phyloP scores from a whole-genome alignment of 129 eudicot species.

The Centaurea solstitialis region DNA sequence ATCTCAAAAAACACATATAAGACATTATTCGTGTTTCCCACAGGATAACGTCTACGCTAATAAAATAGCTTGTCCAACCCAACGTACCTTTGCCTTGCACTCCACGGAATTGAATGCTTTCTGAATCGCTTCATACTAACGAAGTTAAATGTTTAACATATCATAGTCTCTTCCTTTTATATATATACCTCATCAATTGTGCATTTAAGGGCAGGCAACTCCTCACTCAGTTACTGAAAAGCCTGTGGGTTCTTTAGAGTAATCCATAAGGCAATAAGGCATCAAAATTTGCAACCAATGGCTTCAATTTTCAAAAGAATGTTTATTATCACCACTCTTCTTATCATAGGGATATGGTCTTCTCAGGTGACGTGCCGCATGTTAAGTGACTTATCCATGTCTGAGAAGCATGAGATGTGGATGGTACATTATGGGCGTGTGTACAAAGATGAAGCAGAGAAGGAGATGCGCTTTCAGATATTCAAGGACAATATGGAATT shows the following conservation, averaged over 20 bases:
- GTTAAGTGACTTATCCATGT: slow-evolving; percentile 20
- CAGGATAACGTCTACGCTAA: slow-evolving; percentile 10
- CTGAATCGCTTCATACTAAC: background rate
- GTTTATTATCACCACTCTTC: slow-evolving; percentile 6
- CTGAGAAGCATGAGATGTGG: slow-evolving; percentile 38
- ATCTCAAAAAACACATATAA: background rate
- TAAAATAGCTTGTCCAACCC: background rate
- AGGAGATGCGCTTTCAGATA: slow-evolving; percentile 30
- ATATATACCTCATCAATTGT: slow-evolving; percentile 11
- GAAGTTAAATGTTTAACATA: background rate
- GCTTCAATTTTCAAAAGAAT: slow-evolving; percentile 1
- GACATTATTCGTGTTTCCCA: background rate
- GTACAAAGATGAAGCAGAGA: slow-evolving; percentile 29
- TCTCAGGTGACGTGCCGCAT: slow-evolving; percentile 22
- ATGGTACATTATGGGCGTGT: slow-evolving; percentile 39
- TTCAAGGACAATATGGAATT: slow-evolving; percentile 39
- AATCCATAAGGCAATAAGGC: slow-evolving; percentile 6
- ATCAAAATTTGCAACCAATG: slow-evolving; percentile 9
- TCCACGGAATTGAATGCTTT: slow-evolving; percentile 1
- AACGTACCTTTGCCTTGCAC: slow-evolving; percentile 9
- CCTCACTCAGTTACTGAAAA: background rate
- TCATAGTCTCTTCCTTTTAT: background rate
- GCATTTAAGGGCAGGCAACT: slow-evolving; percentile 6
- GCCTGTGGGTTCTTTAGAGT: background rate
- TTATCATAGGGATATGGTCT: slow-evolving; percentile 10